Evolutionary conservation across 345 rosid genomes (phyloP).

Genomic region (Trapa incisa): DNA sequence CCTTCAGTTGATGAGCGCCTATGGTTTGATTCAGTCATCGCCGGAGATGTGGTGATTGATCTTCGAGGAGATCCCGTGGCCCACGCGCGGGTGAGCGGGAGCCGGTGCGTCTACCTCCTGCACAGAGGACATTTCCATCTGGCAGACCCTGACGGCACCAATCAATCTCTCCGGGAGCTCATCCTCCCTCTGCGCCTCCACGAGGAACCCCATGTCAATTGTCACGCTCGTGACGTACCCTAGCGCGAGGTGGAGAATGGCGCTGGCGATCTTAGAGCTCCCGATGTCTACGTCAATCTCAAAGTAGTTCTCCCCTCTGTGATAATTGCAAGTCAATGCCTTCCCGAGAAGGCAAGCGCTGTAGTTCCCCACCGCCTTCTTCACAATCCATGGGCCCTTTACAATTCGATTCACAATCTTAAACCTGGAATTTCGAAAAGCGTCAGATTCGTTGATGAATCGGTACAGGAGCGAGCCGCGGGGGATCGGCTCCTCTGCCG

Average conservation of each 20-base stretch:
- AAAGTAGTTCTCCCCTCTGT: constrained; percentile 60
- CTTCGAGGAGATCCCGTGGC: constrained; percentile 33
- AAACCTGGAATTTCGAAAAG: constrained; percentile 70
- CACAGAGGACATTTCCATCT: constrained; percentile 88
- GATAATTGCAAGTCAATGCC: constrained; percentile 63
- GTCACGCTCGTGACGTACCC: constrained; percentile 69
- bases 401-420: constrained; percentile 85
- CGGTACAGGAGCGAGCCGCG: constrained; percentile 52
- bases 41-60: constrained; percentile 40
- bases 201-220: constrained; percentile 82
- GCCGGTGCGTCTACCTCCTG: constrained; percentile 24
- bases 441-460: constrained; percentile 63
- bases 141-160: constrained; percentile 80
- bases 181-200: constrained; percentile 62
- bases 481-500: constrained; percentile 56
- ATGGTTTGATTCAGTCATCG: background rate
- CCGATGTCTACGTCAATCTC: constrained; percentile 79
- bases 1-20: too few relatives aligned
- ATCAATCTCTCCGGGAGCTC: constrained; percentile 77
- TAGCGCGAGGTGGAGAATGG: constrained; percentile 65
- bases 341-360: constrained; percentile 73
- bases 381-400: constrained; percentile 88
- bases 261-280: constrained; percentile 65
- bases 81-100: constrained; percentile 13
- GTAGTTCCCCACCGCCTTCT: constrained; percentile 61